Percentiles rank a stretch among this genome's conserved stretches.
Conservation (phyloP, 805 yeast genomes). For the Wickerhamiella azyma region DNA sequence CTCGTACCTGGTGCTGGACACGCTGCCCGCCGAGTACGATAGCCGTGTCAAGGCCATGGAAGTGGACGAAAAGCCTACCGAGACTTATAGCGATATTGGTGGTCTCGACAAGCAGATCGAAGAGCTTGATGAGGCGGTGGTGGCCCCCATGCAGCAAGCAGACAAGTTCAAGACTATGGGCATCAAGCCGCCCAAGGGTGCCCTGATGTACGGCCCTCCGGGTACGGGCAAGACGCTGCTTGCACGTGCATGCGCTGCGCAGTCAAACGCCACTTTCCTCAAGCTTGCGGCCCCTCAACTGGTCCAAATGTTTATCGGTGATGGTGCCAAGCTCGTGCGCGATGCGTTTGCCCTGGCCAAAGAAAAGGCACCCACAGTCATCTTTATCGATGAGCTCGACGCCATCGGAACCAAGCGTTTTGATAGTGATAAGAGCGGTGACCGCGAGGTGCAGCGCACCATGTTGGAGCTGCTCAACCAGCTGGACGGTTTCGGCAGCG, state of each 20-base stretch:
- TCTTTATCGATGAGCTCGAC: slow-evolving; percentile 94
- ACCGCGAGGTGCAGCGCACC: slow-evolving; percentile 97
- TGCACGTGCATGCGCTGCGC: slow-evolving; percentile 98
- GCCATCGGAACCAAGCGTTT: slow-evolving; percentile 98
- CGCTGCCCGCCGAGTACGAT: slow-evolving; percentile 93
- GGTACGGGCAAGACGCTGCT: slow-evolving; percentile 97
- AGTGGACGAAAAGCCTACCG: slow-evolving; percentile 97
- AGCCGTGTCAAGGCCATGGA: slow-evolving; percentile 98
- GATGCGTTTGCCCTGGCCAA: slow-evolving; percentile 96
- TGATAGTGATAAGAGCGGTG: slow-evolving; percentile 95
- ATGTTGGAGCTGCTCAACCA: slow-evolving; percentile 96
- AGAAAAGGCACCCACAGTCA: slow-evolving; percentile 96
- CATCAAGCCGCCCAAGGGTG: slow-evolving; percentile 96
- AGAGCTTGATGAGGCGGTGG: slow-evolving; percentile 96
- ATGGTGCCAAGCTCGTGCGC: slow-evolving; percentile 94
- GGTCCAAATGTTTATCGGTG: slow-evolving; percentile 97
- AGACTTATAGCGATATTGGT: slow-evolving; percentile 93
- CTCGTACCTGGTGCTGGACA: slow-evolving; percentile 82
- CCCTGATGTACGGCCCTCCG: slow-evolving; percentile 97
- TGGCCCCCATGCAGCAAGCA: slow-evolving; percentile 94
- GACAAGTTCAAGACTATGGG: slow-evolving; percentile 91
- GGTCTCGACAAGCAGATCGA: slow-evolving; percentile 97
- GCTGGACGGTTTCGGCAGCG: slow-evolving; percentile 94
- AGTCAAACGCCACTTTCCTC: slow-evolving; percentile 91
- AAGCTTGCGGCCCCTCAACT: slow-evolving; percentile 96